A percentile compares a stretch with the other conserved stretches of the same genome.
phyloP scores from a whole-genome alignment of 2,329 filamentous ascomycete genomes.

The Fusarium albosuccineum region DNA sequence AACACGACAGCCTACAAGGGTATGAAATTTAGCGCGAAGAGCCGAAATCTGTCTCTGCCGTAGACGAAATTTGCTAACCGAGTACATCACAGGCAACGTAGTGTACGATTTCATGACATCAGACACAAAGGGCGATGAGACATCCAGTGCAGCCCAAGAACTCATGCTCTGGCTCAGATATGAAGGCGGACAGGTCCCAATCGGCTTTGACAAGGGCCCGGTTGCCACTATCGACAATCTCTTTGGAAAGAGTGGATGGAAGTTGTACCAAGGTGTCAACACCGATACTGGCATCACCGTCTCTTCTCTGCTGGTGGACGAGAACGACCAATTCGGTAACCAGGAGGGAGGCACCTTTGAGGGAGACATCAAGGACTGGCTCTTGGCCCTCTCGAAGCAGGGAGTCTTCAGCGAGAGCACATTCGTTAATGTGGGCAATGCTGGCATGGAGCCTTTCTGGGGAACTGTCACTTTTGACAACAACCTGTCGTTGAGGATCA shows the following conservation, averaged over 20 bases:
- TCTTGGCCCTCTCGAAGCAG: constrained; percentile 27
- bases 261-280: constrained; percentile 35
- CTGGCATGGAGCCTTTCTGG: constrained; percentile 38
- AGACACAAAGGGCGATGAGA: constrained; percentile 32
- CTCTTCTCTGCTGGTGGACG: constrained; percentile 22
- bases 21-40: background rate
- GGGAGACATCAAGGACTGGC: constrained; percentile 39
- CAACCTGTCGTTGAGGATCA: constrained; percentile 26
- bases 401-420: constrained; percentile 26
- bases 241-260: constrained; percentile 35
- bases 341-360: constrained; percentile 14
- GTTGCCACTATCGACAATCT: constrained; percentile 33
- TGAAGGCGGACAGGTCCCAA: constrained; percentile 29
- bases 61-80: too few relatives aligned
- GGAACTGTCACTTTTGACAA: constrained; percentile 35
- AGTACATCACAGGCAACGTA: constrained; percentile 17
- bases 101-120: constrained; percentile 40
- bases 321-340: constrained; percentile 26
- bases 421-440: constrained; percentile 35
- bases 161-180: constrained; percentile 38
- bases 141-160: constrained; percentile 22
- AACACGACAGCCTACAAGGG: constrained; percentile 36
- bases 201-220: constrained; percentile 30
- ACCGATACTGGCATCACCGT: constrained; percentile 35
- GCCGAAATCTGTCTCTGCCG: too few relatives aligned